Conservation (phyloP, 441 rosid genomes). For the Corymbia calophylla region DNA sequence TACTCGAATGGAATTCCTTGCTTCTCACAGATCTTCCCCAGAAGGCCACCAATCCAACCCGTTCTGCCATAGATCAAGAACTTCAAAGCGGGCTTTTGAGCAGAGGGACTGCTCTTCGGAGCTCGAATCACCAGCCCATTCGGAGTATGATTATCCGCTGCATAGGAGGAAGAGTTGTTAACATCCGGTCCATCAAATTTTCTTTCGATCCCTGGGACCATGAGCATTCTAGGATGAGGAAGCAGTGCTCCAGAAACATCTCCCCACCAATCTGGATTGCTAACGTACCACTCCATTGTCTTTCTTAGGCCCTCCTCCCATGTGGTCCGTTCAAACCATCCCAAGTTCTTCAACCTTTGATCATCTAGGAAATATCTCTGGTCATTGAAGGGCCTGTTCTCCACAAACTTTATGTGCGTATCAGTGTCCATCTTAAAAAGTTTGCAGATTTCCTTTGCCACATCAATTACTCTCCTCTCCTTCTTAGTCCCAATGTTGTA, state of each 20-base stretch:
- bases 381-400: conserved; percentile 14
- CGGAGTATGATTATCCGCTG: not conserved
- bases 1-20: conserved; percentile 1
- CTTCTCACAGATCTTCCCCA: conserved; percentile 4
- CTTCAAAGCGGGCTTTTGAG: not conserved
- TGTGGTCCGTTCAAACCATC: conserved; percentile 7
- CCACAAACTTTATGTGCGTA: conserved; percentile 8
- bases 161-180: not conserved
- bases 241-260: conserved; percentile 16
- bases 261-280: conserved; percentile 17
- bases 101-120: not conserved
- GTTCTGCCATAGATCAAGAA: conserved; percentile 4
- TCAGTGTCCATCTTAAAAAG: conserved; percentile 4
- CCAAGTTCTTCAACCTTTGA: conserved; percentile 10
- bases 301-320: conserved; percentile 16
- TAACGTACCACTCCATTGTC: conserved; percentile 12
- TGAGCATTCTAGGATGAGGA: conserved; percentile 15
- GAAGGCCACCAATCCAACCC: conserved; percentile 7
- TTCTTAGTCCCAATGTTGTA: conserved; percentile 19
- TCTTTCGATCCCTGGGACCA: conserved; percentile 5
- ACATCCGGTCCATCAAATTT: not conserved
- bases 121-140: not conserved
- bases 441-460: conserved; percentile 9
- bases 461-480: conserved; percentile 12
- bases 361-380: conserved; percentile 19